Percentiles rank a stretch among this genome's conserved stretches.
Conservation (phyloP, 495 filamentous ascomycete species). For the Penicillium alfredii region DNA sequence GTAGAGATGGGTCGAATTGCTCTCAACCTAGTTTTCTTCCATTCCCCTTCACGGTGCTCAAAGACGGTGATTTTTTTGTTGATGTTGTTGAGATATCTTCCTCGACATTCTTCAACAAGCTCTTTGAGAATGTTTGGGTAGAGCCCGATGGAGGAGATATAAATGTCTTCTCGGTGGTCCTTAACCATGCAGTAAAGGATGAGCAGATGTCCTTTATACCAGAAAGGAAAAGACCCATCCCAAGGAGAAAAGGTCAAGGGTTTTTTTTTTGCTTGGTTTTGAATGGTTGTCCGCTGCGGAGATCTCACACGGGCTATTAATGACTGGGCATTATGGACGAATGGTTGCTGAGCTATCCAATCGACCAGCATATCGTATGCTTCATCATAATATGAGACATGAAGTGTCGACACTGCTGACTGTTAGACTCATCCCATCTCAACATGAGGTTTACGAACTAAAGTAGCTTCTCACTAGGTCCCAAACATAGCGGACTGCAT, state of each 20-base stretch:
- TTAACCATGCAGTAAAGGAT: conserved; percentile 17
- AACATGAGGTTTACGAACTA: conserved; percentile 19
- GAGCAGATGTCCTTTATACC: conserved; percentile 22
- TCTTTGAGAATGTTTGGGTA: conserved; percentile 16
- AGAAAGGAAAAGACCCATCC: too few species aligned
- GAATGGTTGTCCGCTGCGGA: conserved; percentile 6
- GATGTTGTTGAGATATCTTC: conserved; percentile 19
- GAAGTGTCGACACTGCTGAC: conserved; percentile 20
- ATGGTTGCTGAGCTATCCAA: conserved; percentile 20
- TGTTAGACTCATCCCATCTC: conserved; percentile 15
- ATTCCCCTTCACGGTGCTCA: too few species aligned
- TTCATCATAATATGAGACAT: conserved; percentile 23
- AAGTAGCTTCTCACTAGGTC: conserved; percentile 24
- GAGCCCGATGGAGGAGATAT: conserved; percentile 17
- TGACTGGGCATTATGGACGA: conserved; percentile 16
- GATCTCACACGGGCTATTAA: too few species aligned
- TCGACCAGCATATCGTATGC: conserved; percentile 24
- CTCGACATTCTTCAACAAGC: conserved; percentile 15
- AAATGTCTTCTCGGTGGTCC: conserved; percentile 15
- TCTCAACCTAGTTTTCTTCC: too few species aligned
- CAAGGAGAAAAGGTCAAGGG: conserved; percentile 21
- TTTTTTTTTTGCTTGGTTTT: conserved; percentile 19
- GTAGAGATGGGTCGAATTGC: too few species aligned
- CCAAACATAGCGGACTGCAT: conserved; percentile 17
- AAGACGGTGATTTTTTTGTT: too few species aligned